Percentiles rank a stretch among this genome's conserved stretches.
These are phyloP conservation scores for Ophiostoma pallidulum DNA, from an alignment of 2,329 filamentous ascomycete species.

Conservation along the genomic window DNA sequence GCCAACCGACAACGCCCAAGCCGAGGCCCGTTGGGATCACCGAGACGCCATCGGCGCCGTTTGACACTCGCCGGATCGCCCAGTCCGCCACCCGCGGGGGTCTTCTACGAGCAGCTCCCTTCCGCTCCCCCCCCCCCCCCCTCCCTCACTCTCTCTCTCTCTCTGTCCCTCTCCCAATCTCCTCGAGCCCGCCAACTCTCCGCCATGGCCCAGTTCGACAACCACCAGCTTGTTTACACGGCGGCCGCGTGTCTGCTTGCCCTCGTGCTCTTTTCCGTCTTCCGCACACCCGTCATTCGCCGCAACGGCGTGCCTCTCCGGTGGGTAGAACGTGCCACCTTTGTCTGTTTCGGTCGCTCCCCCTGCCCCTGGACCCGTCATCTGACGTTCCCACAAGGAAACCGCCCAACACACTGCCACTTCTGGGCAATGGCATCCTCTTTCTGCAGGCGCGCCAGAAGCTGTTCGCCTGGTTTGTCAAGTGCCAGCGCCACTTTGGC, in stretches of 20 bases:
- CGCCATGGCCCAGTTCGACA: conserved; percentile 10
- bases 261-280: conserved; percentile 4
- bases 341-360: background rate
- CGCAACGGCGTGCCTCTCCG: conserved; percentile 16
- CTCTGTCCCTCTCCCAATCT: too few species aligned
- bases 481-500: conserved; percentile 46
- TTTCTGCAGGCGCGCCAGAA: conserved; percentile 52
- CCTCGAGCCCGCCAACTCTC: too few species aligned
- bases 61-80: too few species aligned
- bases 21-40: too few species aligned
- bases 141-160: too few species aligned
- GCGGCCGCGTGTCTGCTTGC: conserved; percentile 10
- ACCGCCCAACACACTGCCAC: conserved; percentile 41
- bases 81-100: too few species aligned
- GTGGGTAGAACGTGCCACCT: background rate
- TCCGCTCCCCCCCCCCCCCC: too few species aligned
- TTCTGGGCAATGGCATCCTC: conserved; percentile 51
- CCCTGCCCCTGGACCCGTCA: background rate
- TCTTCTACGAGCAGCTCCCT: too few species aligned
- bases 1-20: too few species aligned
- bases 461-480: conserved; percentile 54
- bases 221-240: conserved; percentile 8
- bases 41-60: too few species aligned
- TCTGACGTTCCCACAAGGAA: conserved; percentile 25
- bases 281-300: conserved; percentile 14